Evolutionary conservation across 2,329 filamentous ascomycete species (phyloP).

Genomic region (Colletotrichum sp.): DNA sequence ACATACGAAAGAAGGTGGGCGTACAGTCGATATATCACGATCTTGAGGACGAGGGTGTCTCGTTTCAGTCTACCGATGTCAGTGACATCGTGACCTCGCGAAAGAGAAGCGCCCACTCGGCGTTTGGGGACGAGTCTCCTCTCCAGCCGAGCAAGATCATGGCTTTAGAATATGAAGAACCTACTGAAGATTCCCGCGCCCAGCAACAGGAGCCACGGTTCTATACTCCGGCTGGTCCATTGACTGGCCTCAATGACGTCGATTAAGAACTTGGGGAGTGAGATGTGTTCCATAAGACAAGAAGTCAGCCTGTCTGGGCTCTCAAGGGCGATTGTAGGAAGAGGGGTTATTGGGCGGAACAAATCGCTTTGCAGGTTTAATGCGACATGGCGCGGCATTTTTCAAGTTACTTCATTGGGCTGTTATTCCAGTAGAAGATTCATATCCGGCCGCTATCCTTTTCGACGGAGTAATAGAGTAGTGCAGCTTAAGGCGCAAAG

Average conservation of each 20-base stretch:
- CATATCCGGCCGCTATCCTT: background rate
- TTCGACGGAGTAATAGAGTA: background rate
- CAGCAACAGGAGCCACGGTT: background rate
- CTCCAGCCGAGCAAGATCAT: background rate
- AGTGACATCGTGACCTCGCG: background rate
- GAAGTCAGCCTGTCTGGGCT: background rate
- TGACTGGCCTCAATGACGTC: background rate
- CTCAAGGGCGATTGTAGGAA: background rate
- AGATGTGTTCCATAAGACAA: background rate
- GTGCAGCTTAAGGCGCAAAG: background rate
- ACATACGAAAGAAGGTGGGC: background rate
- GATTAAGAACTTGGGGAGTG: background rate
- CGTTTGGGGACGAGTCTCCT: background rate
- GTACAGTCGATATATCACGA: background rate
- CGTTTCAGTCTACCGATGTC: background rate
- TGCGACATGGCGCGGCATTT: background rate
- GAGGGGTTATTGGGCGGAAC: background rate
- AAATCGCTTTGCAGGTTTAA: background rate
- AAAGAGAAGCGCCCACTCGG: background rate
- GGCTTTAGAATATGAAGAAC: background rate
- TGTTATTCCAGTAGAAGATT: background rate
- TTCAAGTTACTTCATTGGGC: background rate
- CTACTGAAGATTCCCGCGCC: background rate
- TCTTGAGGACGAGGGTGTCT: background rate
- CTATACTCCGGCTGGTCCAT: background rate